Conservation (phyloP, 2,329 filamentous ascomycete species). For the Neodidymelliopsis sp. region DNA sequence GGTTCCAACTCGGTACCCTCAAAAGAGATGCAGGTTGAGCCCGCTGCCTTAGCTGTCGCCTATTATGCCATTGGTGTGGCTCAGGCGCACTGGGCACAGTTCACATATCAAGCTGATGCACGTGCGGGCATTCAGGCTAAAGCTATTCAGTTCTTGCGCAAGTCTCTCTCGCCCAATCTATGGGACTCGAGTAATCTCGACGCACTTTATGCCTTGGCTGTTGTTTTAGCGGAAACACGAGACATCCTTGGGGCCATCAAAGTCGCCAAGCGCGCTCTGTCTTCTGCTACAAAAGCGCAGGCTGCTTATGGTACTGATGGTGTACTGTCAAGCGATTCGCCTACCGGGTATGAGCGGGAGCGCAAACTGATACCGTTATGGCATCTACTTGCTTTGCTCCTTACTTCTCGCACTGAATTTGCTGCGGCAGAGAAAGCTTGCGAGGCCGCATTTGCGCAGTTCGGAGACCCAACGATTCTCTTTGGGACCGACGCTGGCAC, state of each 20-base stretch:
- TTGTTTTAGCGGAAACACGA: conserved; percentile 88
- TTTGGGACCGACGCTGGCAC: conserved; percentile 63
- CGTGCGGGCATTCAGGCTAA: conserved; percentile 78
- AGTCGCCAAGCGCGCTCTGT: conserved; percentile 77
- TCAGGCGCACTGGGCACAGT: conserved; percentile 84
- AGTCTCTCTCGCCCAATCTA: conserved; percentile 72
- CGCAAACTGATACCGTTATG: conserved; percentile 78
- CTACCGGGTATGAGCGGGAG: conserved; percentile 58
- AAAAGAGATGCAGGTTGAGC: conserved; percentile 58
- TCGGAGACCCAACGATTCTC: conserved; percentile 73
- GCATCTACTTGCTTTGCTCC: conserved; percentile 86
- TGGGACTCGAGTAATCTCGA: conserved; percentile 74
- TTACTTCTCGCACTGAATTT: conserved; percentile 88
- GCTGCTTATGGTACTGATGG: conserved; percentile 42
- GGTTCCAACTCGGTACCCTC: conserved; percentile 38
- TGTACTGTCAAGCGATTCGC: conserved; percentile 35
- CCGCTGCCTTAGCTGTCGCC: conserved; percentile 66
- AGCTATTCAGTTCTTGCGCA: conserved; percentile 78
- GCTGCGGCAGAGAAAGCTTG: conserved; percentile 81
- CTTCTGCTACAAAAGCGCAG: conserved; percentile 57
- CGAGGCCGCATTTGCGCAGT: conserved; percentile 90
- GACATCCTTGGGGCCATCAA: conserved; percentile 83
- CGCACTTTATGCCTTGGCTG: conserved; percentile 78
- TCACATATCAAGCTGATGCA: conserved; percentile 76
- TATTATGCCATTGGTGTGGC: conserved; percentile 88